Conservation (phyloP, 208 protist species). For the Crithidia sp. region DNA sequence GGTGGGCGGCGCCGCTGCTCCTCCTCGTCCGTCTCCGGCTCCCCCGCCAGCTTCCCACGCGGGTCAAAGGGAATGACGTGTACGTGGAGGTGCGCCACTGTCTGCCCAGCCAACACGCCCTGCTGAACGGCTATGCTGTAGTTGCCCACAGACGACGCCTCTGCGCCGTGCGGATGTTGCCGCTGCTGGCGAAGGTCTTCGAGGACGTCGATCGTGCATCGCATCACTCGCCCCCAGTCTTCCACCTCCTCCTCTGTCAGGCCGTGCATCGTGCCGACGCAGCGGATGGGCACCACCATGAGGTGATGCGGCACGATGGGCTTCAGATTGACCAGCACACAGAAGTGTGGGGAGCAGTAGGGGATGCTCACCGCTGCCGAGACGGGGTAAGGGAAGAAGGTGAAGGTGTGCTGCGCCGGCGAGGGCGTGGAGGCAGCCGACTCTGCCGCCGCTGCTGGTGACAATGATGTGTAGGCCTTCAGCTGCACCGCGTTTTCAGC, state of each 20-base stretch:
- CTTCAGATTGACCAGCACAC: constrained; percentile 84
- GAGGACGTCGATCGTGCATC: constrained; percentile 69
- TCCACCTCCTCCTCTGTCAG: constrained; percentile 71
- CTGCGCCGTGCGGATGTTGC: neutral
- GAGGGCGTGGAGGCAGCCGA: neutral
- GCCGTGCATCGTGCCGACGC: constrained; percentile 67
- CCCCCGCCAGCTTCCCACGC: constrained; percentile 57
- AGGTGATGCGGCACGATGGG: constrained; percentile 81
- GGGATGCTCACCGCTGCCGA: constrained; percentile 50
- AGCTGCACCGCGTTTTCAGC: constrained; percentile 36
- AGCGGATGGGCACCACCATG: constrained; percentile 85
- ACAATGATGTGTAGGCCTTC: constrained; percentile 1
- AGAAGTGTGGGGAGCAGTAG: constrained; percentile 66
- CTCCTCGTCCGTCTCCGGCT: constrained; percentile 71
- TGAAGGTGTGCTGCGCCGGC: constrained; percentile 28
- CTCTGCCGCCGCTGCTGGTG: neutral
- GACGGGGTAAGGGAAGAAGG: constrained; percentile 64
- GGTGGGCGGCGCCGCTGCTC: constrained; percentile 56
- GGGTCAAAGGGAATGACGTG: constrained; percentile 88
- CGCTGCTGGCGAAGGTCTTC: constrained; percentile 27
- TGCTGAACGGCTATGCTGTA: constrained; percentile 87
- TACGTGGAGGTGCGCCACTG: constrained; percentile 81
- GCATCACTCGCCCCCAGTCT: constrained; percentile 75
- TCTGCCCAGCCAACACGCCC: constrained; percentile 75
- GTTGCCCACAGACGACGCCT: constrained; percentile 15